Percentiles rank a stretch among this genome's conserved stretches.
Evolutionary conservation across 2,329 filamentous ascomycete species (phyloP).

Genomic region (Trichoderma lentiforme): DNA sequence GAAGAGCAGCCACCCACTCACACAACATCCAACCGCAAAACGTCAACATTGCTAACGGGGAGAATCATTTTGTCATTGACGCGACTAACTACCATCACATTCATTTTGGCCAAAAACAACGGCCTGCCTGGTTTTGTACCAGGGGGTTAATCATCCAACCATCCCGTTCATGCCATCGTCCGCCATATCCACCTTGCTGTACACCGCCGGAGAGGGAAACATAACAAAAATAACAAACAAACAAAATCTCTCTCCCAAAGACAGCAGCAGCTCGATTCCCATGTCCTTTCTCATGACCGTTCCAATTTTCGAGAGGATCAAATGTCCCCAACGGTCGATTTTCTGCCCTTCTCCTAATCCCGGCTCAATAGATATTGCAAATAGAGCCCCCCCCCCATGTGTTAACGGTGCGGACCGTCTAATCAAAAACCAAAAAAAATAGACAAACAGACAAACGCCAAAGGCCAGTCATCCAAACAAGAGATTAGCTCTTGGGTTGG

Average conservation of each 20-base stretch:
- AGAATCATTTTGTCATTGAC: conserved; percentile 16
- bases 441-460: background rate
- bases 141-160: conserved; percentile 14
- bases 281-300: conserved; percentile 3
- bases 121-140: background rate
- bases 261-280: conserved; percentile 1
- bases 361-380: background rate
- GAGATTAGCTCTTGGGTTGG: background rate
- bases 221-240: conserved; percentile 9
- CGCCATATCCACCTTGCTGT: conserved; percentile 10
- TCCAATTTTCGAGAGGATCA: conserved; percentile 1
- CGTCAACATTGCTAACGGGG: background rate
- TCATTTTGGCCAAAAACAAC: background rate
- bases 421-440: background rate
- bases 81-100: conserved; percentile 15
- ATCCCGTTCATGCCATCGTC: conserved; percentile 12
- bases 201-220: conserved; percentile 2
- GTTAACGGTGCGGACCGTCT: background rate
- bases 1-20: background rate
- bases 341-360: background rate
- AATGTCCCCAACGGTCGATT: background rate
- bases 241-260: background rate
- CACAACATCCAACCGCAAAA: background rate
- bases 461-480: conserved; percentile 13
- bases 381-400: background rate